phyloP scores from a whole-genome alignment of 768 basidiomycete species.

The Mrakia frigida region DNA sequence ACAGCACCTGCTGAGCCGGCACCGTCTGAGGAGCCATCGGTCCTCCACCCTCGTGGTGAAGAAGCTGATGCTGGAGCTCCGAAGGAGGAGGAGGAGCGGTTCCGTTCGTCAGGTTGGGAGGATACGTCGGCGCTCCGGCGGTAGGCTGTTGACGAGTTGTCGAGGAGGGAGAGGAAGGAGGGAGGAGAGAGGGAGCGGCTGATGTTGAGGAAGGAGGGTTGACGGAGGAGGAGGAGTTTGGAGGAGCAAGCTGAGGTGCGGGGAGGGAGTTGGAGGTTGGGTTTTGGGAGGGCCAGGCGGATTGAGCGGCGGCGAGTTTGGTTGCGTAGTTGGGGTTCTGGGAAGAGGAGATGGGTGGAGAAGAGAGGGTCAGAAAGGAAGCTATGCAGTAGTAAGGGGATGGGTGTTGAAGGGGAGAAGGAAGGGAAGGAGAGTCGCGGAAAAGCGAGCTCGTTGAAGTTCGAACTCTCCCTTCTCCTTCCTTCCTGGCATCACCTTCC shows the following conservation, averaged over 20 bases:
- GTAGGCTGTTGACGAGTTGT: not conserved
- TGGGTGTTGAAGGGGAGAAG: not conserved
- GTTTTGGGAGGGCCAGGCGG: constrained; percentile 30
- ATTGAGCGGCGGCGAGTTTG: constrained; percentile 24
- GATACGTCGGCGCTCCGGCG: constrained; percentile 15
- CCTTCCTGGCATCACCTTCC: not conserved
- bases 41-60: not conserved
- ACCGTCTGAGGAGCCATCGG: constrained; percentile 54
- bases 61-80: constrained; percentile 15
- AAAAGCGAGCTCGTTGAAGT: not conserved
- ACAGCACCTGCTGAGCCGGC: constrained; percentile 86
- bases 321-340: constrained; percentile 29
- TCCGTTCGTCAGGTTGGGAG: constrained; percentile 25
- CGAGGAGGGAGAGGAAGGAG: not conserved
- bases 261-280: constrained; percentile 12
- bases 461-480: not conserved
- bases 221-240: constrained; percentile 12
- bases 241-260: constrained; percentile 21
- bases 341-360: not conserved
- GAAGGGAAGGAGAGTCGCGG: too few species aligned
- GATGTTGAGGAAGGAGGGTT: constrained; percentile 5
- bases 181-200: not conserved
- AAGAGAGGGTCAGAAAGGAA: not conserved
- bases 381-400: not conserved
- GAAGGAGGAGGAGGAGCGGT: constrained; percentile 1